Evolutionary conservation across 768 basidiomycete species (phyloP), one percentile per base, ranked within the genome.

Genomic region (Mycena rebaudengoi): DNA sequence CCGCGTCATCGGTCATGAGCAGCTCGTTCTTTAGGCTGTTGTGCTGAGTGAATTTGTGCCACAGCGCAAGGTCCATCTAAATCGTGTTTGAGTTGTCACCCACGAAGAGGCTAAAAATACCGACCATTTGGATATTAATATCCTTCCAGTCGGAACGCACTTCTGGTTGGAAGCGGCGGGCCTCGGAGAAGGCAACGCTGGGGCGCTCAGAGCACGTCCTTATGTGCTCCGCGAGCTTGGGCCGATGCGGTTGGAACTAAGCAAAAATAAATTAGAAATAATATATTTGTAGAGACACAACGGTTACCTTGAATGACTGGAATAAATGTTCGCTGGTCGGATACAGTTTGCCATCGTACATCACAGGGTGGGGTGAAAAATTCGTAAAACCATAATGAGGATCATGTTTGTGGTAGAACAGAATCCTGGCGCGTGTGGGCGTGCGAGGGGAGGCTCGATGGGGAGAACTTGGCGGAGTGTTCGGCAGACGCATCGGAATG

Each of bases 281-380:
- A 45, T 14, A 23, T n/a, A 25, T 16, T 37, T 23, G 32, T 16
- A 37, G 28, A 32, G 28, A 7, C 12, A 61, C 32, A 29, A n/a
- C n/a, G 66, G 73, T 12, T 56, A 88, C 89, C 73, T 91, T 91
- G 77, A 91, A 84, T 3, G 91, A 88, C 67, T 92, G 91, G 69
- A 91, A 92, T 12, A 92, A 82, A 73, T 92, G 91, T 71, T 91
- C 91, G 70, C 89, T 89, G 0, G 91, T 92, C 1, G 90, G 89
- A 70, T 91, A 92, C 55, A 75, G 80, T 70, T 86, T 88, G 39
- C 86, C 86, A 30, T 86, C 82, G 71, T 90, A 88, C 11, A 78
- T 68, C 11, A 92, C 85, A 43, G 85, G 79, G 72, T 91, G 90
- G 0, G 85, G 73, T 11, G 91, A 91, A 73, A 91, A 91, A 73